Conservation (phyloP, 2,329 filamentous ascomycete genomes). For the Pyrenochaeta sp. region DNA sequence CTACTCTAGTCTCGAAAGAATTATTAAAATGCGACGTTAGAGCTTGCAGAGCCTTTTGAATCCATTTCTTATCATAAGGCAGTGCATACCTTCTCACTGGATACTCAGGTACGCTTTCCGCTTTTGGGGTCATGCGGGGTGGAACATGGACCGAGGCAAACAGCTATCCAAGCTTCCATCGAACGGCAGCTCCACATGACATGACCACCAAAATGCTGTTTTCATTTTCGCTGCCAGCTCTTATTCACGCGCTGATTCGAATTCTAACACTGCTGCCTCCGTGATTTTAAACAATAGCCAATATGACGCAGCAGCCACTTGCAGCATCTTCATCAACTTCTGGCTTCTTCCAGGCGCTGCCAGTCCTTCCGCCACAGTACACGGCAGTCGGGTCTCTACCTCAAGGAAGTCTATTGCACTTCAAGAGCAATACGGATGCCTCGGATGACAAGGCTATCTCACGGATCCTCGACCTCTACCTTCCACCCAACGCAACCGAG, state of each 20-base stretch:
- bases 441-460: conserved; percentile 34
- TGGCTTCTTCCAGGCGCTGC: conserved; percentile 44
- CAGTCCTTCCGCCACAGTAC: conserved; percentile 36
- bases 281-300: conserved; percentile 17
- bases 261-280: not conserved
- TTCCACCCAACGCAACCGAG: conserved; percentile 16
- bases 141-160: not conserved
- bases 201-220: not conserved
- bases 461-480: conserved; percentile 36
- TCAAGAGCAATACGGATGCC: not conserved
- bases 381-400: conserved; percentile 15
- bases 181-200: not conserved
- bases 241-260: not conserved
- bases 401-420: not conserved
- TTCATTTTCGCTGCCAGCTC: not conserved
- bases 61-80: not conserved
- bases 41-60: not conserved
- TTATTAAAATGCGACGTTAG: not conserved
- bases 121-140: not conserved
- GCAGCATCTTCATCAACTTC: conserved; percentile 36
- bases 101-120: not conserved
- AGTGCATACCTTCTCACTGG: not conserved
- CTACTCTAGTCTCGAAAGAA: not conserved
- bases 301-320: conserved; percentile 19
- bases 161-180: not conserved